Conservation (phyloP, 2,329 filamentous ascomycete species). For the Penicillium sp. region DNA sequence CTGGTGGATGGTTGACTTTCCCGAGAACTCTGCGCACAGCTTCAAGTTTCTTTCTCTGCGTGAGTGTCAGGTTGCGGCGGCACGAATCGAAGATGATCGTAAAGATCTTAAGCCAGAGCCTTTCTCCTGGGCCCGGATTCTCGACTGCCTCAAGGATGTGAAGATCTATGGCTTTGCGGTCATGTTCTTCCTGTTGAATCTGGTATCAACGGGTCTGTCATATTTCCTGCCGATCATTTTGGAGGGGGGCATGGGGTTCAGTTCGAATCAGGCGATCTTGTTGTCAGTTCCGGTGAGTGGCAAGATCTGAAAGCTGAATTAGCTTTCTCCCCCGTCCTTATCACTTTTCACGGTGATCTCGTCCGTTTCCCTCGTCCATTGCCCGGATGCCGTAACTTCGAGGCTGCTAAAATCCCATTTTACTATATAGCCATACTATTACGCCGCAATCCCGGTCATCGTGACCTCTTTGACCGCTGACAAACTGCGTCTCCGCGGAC, state of each 20-base stretch:
- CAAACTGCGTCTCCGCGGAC: slow-evolving; percentile 61
- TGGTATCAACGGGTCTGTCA: slow-evolving; percentile 66
- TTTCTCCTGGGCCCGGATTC: slow-evolving; percentile 60
- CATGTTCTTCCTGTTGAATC: slow-evolving; percentile 66
- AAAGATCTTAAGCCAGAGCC: slow-evolving; percentile 61
- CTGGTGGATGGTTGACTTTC: slow-evolving; percentile 73
- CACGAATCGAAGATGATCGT: slow-evolving; percentile 63
- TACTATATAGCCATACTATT: slow-evolving; percentile 62
- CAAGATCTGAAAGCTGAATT: background rate
- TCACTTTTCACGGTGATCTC: background rate
- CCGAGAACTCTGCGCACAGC: slow-evolving; percentile 61
- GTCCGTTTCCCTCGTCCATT: background rate
- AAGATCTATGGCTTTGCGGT: slow-evolving; percentile 68
- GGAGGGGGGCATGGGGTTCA: slow-evolving; percentile 59
- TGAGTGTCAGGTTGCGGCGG: slow-evolving; percentile 61
- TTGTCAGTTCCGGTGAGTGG: slow-evolving; percentile 60
- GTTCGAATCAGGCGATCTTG: slow-evolving; percentile 58
- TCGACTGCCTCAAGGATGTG: slow-evolving; percentile 60
- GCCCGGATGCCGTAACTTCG: background rate
- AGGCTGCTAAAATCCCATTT: background rate
- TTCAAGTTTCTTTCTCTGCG: slow-evolving; percentile 61
- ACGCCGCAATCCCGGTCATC: slow-evolving; percentile 65
- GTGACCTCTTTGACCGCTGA: slow-evolving; percentile 67
- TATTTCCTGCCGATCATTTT: slow-evolving; percentile 69
- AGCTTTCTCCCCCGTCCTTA: background rate